These are phyloP conservation scores for Cordyceps javanica DNA, from an alignment of 2,329 filamentous ascomycete species.

Conservation along the genomic window DNA sequence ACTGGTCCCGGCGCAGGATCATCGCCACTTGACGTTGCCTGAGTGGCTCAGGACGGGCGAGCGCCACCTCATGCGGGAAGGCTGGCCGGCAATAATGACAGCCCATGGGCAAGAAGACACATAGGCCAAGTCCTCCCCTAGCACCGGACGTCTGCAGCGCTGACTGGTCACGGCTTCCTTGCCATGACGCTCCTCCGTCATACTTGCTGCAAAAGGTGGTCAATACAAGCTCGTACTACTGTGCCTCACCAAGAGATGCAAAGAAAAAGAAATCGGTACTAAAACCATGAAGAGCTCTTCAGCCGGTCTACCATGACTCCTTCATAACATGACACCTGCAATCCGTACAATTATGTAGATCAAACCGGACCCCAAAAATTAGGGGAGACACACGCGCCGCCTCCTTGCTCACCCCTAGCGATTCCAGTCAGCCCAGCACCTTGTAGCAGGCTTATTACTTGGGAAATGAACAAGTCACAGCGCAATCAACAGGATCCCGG, in stretches of 20 bases:
- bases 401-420: no score
- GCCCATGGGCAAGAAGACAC: background rate
- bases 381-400: background rate
- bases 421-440: background rate
- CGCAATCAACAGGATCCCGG: background rate
- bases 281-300: no score
- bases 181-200: constrained; percentile 1
- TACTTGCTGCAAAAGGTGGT: no score
- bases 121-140: background rate
- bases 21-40: constrained; percentile 8
- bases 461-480: background rate
- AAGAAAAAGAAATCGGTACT: background rate
- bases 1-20: constrained; percentile 4
- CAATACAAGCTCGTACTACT: no score
- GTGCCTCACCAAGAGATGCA: background rate
- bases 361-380: constrained; percentile 1
- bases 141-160: background rate
- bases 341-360: constrained; percentile 1
- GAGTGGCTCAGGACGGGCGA: background rate
- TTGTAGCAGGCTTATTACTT: background rate
- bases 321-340: background rate
- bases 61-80: background rate
- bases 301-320: background rate
- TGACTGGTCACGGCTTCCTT: background rate
- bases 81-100: background rate